Base-by-base conservation (phyloP, 1,284 basidiomycete genomes). In the Tylopilus sp. region DNA sequence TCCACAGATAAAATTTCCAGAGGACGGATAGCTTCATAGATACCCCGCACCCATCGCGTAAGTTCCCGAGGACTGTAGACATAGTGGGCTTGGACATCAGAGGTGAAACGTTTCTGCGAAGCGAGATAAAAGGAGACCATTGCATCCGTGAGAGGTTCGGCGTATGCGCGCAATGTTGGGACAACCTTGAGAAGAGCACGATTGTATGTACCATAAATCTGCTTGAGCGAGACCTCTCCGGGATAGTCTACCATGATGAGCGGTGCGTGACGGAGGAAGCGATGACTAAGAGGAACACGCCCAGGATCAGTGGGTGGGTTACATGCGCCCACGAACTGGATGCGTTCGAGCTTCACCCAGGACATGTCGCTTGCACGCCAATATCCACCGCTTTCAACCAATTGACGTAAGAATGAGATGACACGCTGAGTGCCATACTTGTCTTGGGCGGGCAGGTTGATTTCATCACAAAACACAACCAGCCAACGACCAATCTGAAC, bases 211-310 rank as follows among this genome's bases (percentile, higher is more conserved):
- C 94, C 92, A 70, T 99, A 99, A 59, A 99, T 99, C 67, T 99
- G 97, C 63, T 95, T 97, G 65, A 99, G 78, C 9, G 97, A 99
- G 12, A 95, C 76, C 68, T 97, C 92, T 51, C 96, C 97, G 9
- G 97, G 97, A 68, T 99, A 99, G 67, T 99, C 97, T 48, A 99
- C 97, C 96, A 99, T 98, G 65, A 99, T 83, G n/a, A 99, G 77
- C 0, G 97, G 97, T 0, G 96, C 95, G 70, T 99, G 97, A 9
- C 97, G 89, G 52, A 99, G 78, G 84, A 99, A 99, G 55, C 97
- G 85, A 67, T 97, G 94, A 54, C 84, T 95, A 50, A 99, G 85
- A 29, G 96, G 93, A n/a, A 99, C 95, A 70, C 97, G 92, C 47
- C 97, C 97, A 36, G 97, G 95, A 74, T 99, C 97, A n/a, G 97